These are phyloP conservation scores for Linnemannia exigua DNA, from an alignment of 192 early-diverging fungal genomes.

Conservation along the genomic window DNA sequence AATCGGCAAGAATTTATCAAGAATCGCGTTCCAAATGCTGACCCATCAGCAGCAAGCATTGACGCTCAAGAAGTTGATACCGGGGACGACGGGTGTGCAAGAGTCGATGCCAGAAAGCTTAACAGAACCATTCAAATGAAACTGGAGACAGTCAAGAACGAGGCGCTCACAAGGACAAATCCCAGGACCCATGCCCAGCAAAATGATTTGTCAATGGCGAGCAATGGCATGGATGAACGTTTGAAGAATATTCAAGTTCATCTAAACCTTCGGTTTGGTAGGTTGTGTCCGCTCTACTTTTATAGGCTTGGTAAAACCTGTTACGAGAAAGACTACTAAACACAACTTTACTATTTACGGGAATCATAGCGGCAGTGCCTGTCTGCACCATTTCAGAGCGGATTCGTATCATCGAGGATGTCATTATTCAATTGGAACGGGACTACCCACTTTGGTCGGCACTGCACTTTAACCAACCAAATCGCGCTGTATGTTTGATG, in stretches of 20 bases:
- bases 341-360: neutral
- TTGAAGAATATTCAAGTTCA: slow-evolving; percentile 82
- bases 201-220: slow-evolving; percentile 46
- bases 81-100: slow-evolving; percentile 68
- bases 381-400: slow-evolving; percentile 64
- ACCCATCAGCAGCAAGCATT: slow-evolving; percentile 3
- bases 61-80: neutral
- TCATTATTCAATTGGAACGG: slow-evolving; percentile 79
- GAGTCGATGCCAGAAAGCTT: slow-evolving; percentile 78
- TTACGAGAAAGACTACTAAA: neutral
- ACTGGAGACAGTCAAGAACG: slow-evolving; percentile 76
- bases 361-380: slow-evolving; percentile 41
- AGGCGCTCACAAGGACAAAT: slow-evolving; percentile 57
- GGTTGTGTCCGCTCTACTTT: neutral
- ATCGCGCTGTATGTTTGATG: slow-evolving; percentile 55
- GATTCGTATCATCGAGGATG: slow-evolving; percentile 82
- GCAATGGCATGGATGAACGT: slow-evolving; percentile 69
- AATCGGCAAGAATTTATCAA: slow-evolving; percentile 76
- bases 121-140: slow-evolving; percentile 88
- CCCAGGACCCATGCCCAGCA: slow-evolving; percentile 32
- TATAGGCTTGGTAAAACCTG: neutral
- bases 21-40: slow-evolving; percentile 25
- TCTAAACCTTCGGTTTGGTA: slow-evolving; percentile 76
- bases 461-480: slow-evolving; percentile 82
- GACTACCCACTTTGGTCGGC: slow-evolving; percentile 87